Evolutionary conservation across 768 basidiomycete species (phyloP), one percentile per base, ranked within the genome.

Genomic region (Amanita inopinata): DNA sequence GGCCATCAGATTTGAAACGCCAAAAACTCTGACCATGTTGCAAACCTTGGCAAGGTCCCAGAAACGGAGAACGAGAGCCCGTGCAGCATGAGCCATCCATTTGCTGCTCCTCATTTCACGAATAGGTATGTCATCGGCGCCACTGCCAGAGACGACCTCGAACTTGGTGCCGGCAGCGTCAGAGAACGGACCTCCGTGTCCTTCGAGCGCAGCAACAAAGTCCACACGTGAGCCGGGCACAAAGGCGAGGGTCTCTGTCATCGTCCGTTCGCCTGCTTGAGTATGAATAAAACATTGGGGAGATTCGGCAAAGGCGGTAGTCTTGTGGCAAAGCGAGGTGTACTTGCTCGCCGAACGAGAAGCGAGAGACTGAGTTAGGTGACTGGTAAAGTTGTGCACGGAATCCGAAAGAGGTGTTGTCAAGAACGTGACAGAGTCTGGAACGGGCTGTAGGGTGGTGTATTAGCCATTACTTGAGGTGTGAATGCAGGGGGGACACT

Each of bases 1-100:
- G 14, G 30, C 7, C 36, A 27, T 27, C 12, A 33, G 4, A 25
- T 6, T 14, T 18, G 15, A 27, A 8, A 32, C 49, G 11, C 45
- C 45, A 12, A 46, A 30, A 44, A 54, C 20, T 1, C 41, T n/a
- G n/a, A n/a, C n/a, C n/a, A n/a, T n/a, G n/a, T n/a, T n/a, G n/a
- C n/a, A 28, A 49, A 63, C 63, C 78, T 85, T 88, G 35, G 86
- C 78, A 23, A 93, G 69, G 39, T 83, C 77, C 78, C 82, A 93
- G 70, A 94, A 92, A 9, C 91, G 76, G 40, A 83, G 56, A 20
- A 87, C 72, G 20, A 90, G 64, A 0, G 83, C 77, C 20, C 80
- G 68, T 5, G 74, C 73, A 1, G 94, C 93, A 51, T 96, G 94
- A 0, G 87, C 81, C 33, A 94, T 73, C 92, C 92, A 97, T 46